Percentiles rank a stretch among this genome's conserved stretches.
Evolutionary conservation across 768 basidiomycete genomes (phyloP).

Genomic region (Coprinellus aureogranulatus): DNA sequence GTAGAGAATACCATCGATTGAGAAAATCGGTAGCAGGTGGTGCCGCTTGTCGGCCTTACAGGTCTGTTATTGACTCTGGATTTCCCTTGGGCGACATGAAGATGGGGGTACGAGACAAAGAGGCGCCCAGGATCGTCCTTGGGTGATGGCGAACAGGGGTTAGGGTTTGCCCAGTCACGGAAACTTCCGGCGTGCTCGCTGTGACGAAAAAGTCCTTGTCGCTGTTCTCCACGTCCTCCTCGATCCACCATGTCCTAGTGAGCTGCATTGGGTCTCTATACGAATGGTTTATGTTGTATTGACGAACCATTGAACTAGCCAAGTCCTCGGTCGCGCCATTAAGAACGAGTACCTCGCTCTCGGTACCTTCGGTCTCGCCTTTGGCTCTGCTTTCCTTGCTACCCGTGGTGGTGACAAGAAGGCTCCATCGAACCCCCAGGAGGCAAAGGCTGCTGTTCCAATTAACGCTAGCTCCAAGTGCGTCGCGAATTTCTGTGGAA

Average conservation of each 20-base stretch:
- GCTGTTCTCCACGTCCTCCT: conserved; percentile 4
- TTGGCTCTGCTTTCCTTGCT: conserved; percentile 52
- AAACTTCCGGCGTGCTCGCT: conserved; percentile 5
- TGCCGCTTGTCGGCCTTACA: no score
- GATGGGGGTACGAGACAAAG: no score
- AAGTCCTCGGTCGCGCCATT: conserved; percentile 74
- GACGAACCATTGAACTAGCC: conserved; percentile 37
- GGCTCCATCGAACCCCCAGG: conserved; percentile 45
- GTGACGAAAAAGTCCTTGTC: conserved; percentile 7
- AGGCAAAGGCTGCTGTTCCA: conserved; percentile 64
- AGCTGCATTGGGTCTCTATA: neutral
- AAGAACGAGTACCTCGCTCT: conserved; percentile 81
- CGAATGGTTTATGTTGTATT: neutral
- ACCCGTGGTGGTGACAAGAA: conserved; percentile 57
- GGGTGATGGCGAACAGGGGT: no score
- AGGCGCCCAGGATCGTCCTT: no score
- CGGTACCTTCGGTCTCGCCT: conserved; percentile 57
- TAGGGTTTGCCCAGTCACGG: neutral
- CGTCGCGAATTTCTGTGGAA: conserved; percentile 25
- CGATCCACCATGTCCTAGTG: conserved; percentile 16
- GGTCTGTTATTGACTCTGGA: no score
- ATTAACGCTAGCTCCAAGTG: conserved; percentile 68
- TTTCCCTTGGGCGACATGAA: no score
- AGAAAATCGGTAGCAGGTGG: no score
- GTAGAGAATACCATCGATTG: no score